These are phyloP conservation scores for Zanthoxylum bungeanum DNA, from an alignment of 345 rosid genomes.

Conservation along the genomic window DNA sequence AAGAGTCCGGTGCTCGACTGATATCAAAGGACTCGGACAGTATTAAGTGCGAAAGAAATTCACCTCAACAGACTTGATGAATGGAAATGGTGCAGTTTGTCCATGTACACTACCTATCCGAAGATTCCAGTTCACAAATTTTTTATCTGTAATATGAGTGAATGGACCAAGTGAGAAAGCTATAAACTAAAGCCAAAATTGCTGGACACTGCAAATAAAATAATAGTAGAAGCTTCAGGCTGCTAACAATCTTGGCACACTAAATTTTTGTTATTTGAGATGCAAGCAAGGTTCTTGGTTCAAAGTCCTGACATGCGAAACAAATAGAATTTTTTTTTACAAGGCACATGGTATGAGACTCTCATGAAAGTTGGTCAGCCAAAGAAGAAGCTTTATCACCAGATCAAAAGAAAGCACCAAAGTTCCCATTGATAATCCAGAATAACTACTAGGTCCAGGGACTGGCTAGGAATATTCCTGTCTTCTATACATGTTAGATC, in stretches of 20 bases:
- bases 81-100: conserved; percentile 61
- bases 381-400: background rate
- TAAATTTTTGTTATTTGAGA: background rate
- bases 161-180: conserved; percentile 22
- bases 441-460: conserved; percentile 8
- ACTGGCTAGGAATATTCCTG: background rate
- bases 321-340: background rate
- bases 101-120: conserved; percentile 80
- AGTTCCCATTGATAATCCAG: conserved; percentile 7
- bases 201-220: background rate
- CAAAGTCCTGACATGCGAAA: background rate
- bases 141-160: conserved; percentile 50
- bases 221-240: background rate
- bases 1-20: background rate
- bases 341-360: background rate
- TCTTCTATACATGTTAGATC: background rate
- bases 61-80: conserved; percentile 81
- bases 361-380: conserved; percentile 1
- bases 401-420: background rate
- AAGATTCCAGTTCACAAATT: conserved; percentile 75
- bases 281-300: background rate
- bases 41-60: conserved; percentile 8
- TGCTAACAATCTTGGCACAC: background rate
- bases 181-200: conserved; percentile 5
- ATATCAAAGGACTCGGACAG: conserved; percentile 12